phyloP scores from a whole-genome alignment of 73 alveolate genomes.

The Paramecium primaurelia region DNA sequence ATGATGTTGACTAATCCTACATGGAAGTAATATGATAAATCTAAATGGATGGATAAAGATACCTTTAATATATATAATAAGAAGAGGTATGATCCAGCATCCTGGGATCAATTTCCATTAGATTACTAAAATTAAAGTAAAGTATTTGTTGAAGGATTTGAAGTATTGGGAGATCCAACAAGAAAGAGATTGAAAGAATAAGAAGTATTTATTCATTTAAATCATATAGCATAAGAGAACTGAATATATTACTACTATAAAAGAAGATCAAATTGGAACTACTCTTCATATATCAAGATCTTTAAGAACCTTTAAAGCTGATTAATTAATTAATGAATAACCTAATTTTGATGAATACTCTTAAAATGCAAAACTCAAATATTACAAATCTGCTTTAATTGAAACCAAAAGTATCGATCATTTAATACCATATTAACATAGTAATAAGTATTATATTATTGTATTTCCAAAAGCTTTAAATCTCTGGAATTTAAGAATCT shows the following conservation, averaged over 20 bases:
- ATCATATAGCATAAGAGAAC: neutral
- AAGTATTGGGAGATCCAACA: neutral
- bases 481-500: neutral
- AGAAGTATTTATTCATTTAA: neutral
- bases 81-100: neutral
- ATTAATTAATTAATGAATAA: neutral
- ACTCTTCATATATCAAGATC: neutral
- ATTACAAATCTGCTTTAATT: neutral
- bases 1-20: neutral
- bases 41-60: slow-evolving; percentile 1
- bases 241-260: neutral
- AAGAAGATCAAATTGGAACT: neutral
- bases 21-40: neutral
- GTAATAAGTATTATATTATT: slow-evolving; percentile 9
- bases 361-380: neutral
- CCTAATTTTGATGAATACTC: neutral
- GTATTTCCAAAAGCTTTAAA: neutral
- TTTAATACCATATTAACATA: neutral
- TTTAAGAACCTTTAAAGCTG: slow-evolving; percentile 1
- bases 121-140: neutral
- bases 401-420: slow-evolving; percentile 29
- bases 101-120: neutral
- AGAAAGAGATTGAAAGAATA: neutral
- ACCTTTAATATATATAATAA: neutral
- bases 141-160: neutral